Evolutionary conservation across 2,329 filamentous ascomycete genomes (phyloP), one percentile per base, ranked within the genome.

Genomic region (Fonsecaea nubica): DNA sequence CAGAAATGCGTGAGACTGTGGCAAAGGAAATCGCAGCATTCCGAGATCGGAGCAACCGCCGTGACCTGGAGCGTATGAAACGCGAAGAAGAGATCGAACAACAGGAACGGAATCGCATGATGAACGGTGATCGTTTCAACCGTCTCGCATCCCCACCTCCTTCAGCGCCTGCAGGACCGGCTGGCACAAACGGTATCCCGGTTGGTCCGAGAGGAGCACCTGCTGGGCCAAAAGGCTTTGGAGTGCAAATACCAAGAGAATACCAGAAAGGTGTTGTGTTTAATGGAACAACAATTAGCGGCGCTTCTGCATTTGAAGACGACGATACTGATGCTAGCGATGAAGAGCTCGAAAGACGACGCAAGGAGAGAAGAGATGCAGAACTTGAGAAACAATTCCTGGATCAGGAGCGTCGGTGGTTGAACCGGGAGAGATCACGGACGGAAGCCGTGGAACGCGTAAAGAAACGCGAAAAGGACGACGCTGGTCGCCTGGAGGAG

Each of bases 1-100:
- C 92, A 0, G 95, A 98, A 76, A 96, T 97, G 92, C 89, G 95
- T 30, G 95, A 96, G 76, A 93, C 92, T 0, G 95, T 99, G 15
- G 92, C 95, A 0, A 90, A 90, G 64, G 96, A 99, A 77, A 99
- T 99, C 74, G 89, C 92, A 0, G 92, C 93, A 0, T 99, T 99
- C 82, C 87, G 95, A 71, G 95, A 99, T 72, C 87, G 94, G 21
- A 97, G 94, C 72, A 97, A 89, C 66, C 88, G 91, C 68, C 86
- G 94, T 45, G 95, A 99, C 75, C 81, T 96, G 75, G 95, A 99
- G 78, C 90, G 95, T 3, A 81, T 97, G 40, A 89, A 89, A 75
- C 85, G 90, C 53, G 95, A 99, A 78, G 95, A 99, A 76, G 94
- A 98, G 76, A 88, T 97, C 72, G 95, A 98, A 76, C 90, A 92